Percentiles rank a stretch among this genome's conserved stretches.
Conservation (phyloP, 1,284 basidiomycete species). For the Leccinum laetum region DNA sequence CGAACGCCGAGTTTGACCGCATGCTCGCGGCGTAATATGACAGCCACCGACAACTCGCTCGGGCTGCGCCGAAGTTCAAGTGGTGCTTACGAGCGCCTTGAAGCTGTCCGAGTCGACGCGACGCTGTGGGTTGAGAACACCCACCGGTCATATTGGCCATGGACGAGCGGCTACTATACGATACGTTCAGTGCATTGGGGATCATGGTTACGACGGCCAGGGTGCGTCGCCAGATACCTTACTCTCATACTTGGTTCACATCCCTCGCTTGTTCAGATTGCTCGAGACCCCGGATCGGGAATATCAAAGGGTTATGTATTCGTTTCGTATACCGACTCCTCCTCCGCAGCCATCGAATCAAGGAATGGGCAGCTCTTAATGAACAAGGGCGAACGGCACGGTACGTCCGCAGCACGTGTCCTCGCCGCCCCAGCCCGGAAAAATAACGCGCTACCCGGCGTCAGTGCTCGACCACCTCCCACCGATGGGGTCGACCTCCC, state of each 20-base stretch:
- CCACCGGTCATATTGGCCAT: conserved; percentile 31
- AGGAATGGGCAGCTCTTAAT: conserved; percentile 98
- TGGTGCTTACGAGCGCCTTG: too few relatives aligned
- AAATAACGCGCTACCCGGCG: conserved; percentile 81
- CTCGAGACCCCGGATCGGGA: conserved; percentile 84
- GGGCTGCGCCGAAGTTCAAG: too few relatives aligned
- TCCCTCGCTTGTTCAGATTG: conserved; percentile 57
- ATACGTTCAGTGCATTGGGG: conserved; percentile 96
- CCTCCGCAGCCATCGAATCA: conserved; percentile 94
- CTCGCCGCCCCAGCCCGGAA: conserved; percentile 95
- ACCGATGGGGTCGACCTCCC: conserved; percentile 57
- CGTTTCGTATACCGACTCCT: conserved; percentile 93
- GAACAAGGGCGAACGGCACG: conserved; percentile 98
- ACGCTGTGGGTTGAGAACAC: too few relatives aligned
- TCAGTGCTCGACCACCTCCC: conserved; percentile 68
- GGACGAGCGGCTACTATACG: conserved; percentile 90
- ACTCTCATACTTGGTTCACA: conserved; percentile 1
- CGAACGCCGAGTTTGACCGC: too few relatives aligned
- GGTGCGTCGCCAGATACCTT: conserved; percentile 46
- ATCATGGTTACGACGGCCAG: conserved; percentile 94
- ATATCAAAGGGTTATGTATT: conserved; percentile 97
- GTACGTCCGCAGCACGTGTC: conserved; percentile 92
- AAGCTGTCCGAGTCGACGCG: too few relatives aligned
- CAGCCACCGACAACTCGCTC: too few relatives aligned
- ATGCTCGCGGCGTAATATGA: too few relatives aligned